Conservation (phyloP, 108 stramenopile species). For the Epithemia pelagica region DNA sequence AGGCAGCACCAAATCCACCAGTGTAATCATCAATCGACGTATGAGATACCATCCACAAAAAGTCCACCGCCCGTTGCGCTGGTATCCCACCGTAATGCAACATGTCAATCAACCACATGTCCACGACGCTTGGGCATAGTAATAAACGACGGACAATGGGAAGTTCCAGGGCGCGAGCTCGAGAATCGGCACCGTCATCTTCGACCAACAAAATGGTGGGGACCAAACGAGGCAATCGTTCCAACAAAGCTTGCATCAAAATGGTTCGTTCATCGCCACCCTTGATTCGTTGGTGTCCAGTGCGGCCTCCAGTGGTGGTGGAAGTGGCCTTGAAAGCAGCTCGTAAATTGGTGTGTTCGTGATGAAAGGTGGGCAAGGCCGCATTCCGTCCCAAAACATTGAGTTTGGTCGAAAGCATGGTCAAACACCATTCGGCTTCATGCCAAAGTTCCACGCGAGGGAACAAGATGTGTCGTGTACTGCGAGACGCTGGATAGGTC, state of each 20-base stretch:
- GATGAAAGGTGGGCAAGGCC: conserved; percentile 1
- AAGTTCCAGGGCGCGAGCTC: conserved; percentile 10
- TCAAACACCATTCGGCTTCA: conserved; percentile 22
- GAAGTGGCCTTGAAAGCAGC: conserved; percentile 13
- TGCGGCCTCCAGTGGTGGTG: conserved; percentile 7
- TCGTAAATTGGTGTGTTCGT: conserved; percentile 4
- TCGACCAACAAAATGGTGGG: conserved; percentile 24
- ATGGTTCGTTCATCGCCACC: conserved; percentile 1
- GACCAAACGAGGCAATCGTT: conserved; percentile 10
- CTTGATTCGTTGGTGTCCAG: neutral
- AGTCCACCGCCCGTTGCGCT: conserved; percentile 20
- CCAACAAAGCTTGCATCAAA: conserved; percentile 6
- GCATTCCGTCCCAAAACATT: conserved; percentile 15
- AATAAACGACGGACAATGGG: conserved; percentile 14
- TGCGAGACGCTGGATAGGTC: neutral
- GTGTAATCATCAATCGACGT: conserved; percentile 13
- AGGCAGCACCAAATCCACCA: conserved; percentile 7
- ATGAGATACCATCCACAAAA: conserved; percentile 11
- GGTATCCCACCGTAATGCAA: conserved; percentile 13
- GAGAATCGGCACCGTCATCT: conserved; percentile 4
- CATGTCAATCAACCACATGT: conserved; percentile 29
- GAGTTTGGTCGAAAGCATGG: conserved; percentile 14
- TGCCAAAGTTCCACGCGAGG: conserved; percentile 15
- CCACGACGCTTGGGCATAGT: conserved; percentile 10
- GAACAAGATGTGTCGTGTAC: neutral